phyloP scores from a whole-genome alignment of 2,329 filamentous ascomycete species.

The Exserohilum rostratum region DNA sequence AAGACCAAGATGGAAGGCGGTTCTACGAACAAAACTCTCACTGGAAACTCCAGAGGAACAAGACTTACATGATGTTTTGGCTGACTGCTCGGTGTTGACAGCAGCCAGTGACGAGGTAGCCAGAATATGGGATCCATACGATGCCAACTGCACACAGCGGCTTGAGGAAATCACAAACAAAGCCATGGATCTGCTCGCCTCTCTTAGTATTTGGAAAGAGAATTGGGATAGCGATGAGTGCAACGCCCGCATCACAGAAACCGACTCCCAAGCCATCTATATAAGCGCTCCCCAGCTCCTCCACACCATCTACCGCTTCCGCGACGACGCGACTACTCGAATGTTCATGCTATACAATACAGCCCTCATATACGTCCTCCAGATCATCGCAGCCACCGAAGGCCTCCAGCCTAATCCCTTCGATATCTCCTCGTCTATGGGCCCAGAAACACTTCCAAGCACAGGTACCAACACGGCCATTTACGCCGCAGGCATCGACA shows the following conservation, averaged over 20 bases:
- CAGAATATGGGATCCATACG: neutral
- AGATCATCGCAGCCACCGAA: constrained; percentile 25
- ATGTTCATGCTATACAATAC: constrained; percentile 40
- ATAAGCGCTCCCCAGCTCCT: neutral
- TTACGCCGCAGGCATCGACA: constrained; percentile 22
- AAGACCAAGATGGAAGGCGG: constrained; percentile 31
- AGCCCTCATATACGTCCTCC: constrained; percentile 33
- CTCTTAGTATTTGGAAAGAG: constrained; percentile 15
- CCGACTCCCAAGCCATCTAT: neutral
- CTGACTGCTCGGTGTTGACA: constrained; percentile 36
- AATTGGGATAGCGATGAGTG: constrained; percentile 13
- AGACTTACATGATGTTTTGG: constrained; percentile 36
- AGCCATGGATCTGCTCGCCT: neutral
- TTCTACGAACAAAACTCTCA: constrained; percentile 20
- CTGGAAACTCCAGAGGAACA: constrained; percentile 26
- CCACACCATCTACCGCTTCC: constrained; percentile 9
- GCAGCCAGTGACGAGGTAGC: constrained; percentile 19
- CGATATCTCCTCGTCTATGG: neutral
- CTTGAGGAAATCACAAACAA: neutral
- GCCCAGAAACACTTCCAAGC: neutral
- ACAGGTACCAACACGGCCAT: constrained; percentile 4
- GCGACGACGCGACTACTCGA: constrained; percentile 11
- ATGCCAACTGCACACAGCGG: neutral
- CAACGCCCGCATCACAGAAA: constrained; percentile 4
- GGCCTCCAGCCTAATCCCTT: neutral